A percentile compares a stretch with the other conserved stretches of the same genome.
These are phyloP conservation scores for Aphanoascus verrucosus DNA, from an alignment of 2,329 filamentous ascomycete species.

Conservation along the genomic window DNA sequence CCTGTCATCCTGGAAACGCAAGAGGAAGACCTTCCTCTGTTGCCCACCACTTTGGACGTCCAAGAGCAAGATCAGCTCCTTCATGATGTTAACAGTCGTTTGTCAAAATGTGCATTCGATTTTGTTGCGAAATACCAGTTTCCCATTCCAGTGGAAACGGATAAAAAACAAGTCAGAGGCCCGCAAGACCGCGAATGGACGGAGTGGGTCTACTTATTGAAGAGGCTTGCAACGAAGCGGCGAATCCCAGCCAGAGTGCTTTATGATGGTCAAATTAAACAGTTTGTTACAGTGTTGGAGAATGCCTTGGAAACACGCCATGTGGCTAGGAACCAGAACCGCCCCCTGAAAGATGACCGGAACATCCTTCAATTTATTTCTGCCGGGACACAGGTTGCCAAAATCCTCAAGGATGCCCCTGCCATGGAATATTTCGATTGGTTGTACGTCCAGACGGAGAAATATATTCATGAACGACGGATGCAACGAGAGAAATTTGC, in stretches of 20 bases:
- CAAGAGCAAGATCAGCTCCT: slow-evolving; percentile 78
- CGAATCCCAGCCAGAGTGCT: slow-evolving; percentile 73
- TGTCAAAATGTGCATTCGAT: slow-evolving; percentile 78
- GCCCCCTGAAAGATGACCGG: slow-evolving; percentile 75
- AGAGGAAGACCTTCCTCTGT: slow-evolving; percentile 68
- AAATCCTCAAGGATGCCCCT: slow-evolving; percentile 71
- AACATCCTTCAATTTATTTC: slow-evolving; percentile 82
- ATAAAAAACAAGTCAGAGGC: slow-evolving; percentile 65
- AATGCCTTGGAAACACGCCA: slow-evolving; percentile 83
- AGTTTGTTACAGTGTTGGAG: slow-evolving; percentile 77
- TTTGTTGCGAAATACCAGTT: slow-evolving; percentile 89
- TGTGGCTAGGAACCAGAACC: slow-evolving; percentile 70
- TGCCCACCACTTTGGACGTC: slow-evolving; percentile 70
- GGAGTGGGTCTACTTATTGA: slow-evolving; percentile 81
- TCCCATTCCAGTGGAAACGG: slow-evolving; percentile 70
- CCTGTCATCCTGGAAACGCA: slow-evolving; percentile 62
- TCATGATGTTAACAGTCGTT: slow-evolving; percentile 67
- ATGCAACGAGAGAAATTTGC: slow-evolving; percentile 18
- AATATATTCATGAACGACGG: slow-evolving; percentile 59
- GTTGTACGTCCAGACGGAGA: slow-evolving; percentile 73
- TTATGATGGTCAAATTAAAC: slow-evolving; percentile 85
- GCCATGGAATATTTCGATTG: slow-evolving; percentile 74
- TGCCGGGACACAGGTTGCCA: slow-evolving; percentile 76
- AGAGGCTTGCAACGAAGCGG: slow-evolving; percentile 73
- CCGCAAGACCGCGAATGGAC: slow-evolving; percentile 78